Evolutionary conservation across 805 yeast species (phyloP).

Genomic region (Wickerhamomyces rabaulensis): DNA sequence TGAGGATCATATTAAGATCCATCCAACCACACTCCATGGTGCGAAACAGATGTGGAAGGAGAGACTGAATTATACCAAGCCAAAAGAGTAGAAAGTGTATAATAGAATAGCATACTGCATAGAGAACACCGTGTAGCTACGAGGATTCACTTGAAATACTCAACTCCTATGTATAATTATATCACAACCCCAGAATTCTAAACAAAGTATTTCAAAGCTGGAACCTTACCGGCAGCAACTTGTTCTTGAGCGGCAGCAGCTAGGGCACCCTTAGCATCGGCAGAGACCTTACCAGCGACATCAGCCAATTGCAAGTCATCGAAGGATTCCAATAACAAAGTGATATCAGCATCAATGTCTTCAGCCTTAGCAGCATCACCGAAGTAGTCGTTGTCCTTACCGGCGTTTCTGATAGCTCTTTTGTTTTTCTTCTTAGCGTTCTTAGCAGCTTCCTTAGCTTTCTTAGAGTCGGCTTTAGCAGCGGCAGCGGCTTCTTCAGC

Average conservation of each 20-base stretch:
- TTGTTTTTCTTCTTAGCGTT: slow-evolving; percentile 92
- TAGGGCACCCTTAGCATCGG: slow-evolving; percentile 54
- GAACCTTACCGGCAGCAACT: slow-evolving; percentile 48
- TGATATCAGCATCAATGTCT: slow-evolving; percentile 73
- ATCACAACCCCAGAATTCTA: slow-evolving; percentile 6
- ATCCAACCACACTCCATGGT: slow-evolving; percentile 23
- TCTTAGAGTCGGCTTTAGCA: slow-evolving; percentile 76
- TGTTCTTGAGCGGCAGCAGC: slow-evolving; percentile 49
- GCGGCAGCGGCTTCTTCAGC: slow-evolving; percentile 65
- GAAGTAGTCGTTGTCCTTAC: slow-evolving; percentile 80
- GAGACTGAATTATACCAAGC: slow-evolving; percentile 8
- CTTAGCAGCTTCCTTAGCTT: slow-evolving; percentile 92
- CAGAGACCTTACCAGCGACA: slow-evolving; percentile 64
- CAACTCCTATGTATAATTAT: no score
- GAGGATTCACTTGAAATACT: no score
- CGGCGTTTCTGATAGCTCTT: slow-evolving; percentile 77
- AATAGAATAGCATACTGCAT: no score
- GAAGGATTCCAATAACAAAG: slow-evolving; percentile 68
- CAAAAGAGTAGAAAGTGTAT: no score
- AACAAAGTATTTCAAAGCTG: slow-evolving; percentile 50
- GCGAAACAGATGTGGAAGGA: slow-evolving; percentile 21
- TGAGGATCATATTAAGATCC: slow-evolving; percentile 19
- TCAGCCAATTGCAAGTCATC: slow-evolving; percentile 74
- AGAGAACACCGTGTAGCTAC: no score
- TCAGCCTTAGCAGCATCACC: slow-evolving; percentile 69